A percentile compares a stretch with the other conserved stretches of the same genome.
phyloP scores from a whole-genome alignment of 2,329 filamentous ascomycete genomes.

The Hypoxylon sp. region DNA sequence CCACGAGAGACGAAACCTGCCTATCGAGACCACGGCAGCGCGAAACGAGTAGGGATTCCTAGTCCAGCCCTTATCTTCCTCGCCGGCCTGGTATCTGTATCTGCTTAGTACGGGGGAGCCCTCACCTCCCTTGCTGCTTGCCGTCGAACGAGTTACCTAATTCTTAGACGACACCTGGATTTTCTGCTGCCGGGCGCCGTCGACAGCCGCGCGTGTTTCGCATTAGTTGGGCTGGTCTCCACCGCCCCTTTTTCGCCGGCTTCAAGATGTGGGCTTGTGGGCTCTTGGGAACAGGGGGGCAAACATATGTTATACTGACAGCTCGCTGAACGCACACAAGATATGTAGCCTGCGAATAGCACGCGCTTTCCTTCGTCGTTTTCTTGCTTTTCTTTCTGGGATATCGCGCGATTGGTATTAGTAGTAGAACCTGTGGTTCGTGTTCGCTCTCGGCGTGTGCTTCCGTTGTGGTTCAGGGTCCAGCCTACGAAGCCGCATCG shows the following conservation, averaged over 20 bases:
- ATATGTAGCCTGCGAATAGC: neutral
- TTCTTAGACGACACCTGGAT: neutral
- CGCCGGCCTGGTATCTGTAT: neutral
- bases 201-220: conserved; percentile 14
- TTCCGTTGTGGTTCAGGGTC: neutral
- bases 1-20: neutral
- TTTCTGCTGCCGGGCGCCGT: neutral
- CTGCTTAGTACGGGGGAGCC: neutral
- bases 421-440: neutral
- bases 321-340: neutral
- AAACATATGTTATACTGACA: neutral
- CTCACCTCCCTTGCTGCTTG: conserved; percentile 8
- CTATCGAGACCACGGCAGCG: neutral
- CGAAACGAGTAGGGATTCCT: neutral
- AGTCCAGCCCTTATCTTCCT: neutral
- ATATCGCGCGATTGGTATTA: neutral
- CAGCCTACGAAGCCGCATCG: neutral
- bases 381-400: neutral
- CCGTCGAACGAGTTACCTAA: conserved; percentile 16
- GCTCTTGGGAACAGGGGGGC: neutral
- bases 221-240: conserved; percentile 13
- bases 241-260: conserved; percentile 5
- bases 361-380: neutral
- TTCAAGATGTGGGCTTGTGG: neutral
- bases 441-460: neutral